These are phyloP conservation scores for Geoglossum cookeanum DNA, from an alignment of 2,329 filamentous ascomycete genomes.

Conservation along the genomic window DNA sequence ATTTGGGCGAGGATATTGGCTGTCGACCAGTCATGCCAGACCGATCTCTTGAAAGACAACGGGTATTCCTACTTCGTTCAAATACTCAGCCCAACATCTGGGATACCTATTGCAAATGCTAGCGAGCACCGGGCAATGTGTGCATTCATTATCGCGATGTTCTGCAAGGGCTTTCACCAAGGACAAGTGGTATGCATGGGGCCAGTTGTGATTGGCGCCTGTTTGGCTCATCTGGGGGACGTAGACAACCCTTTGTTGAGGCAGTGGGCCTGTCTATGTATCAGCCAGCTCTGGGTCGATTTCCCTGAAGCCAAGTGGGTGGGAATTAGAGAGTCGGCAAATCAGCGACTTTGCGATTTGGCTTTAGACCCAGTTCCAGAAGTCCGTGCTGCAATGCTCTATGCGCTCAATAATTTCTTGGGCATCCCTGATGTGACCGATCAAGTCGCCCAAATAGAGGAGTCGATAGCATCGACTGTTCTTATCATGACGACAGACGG, in stretches of 20 bases:
- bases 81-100: conserved; percentile 69
- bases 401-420: conserved; percentile 83
- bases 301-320: conserved; percentile 88
- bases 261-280: conserved; percentile 89
- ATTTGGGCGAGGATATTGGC: conserved; percentile 95
- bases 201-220: conserved; percentile 77
- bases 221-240: conserved; percentile 65
- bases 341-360: conserved; percentile 59
- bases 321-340: conserved; percentile 76
- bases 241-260: conserved; percentile 72
- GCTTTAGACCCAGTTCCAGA: conserved; percentile 77
- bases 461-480: conserved; percentile 73
- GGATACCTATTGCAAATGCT: conserved; percentile 67
- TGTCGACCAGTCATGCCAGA: conserved; percentile 84
- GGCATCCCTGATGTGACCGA: conserved; percentile 85
- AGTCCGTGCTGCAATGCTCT: conserved; percentile 80
- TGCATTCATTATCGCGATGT: conserved; percentile 90
- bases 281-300: conserved; percentile 87
- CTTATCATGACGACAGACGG: conserved; percentile 87
- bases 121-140: conserved; percentile 98
- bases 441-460: conserved; percentile 78
- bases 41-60: conserved; percentile 87
- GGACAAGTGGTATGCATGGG: conserved; percentile 84
- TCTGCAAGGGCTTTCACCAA: conserved; percentile 86
- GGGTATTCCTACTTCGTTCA: conserved; percentile 93